phyloP scores from a whole-genome alignment of 495 filamentous ascomycete species.

The Eremomyces bilateralis region DNA sequence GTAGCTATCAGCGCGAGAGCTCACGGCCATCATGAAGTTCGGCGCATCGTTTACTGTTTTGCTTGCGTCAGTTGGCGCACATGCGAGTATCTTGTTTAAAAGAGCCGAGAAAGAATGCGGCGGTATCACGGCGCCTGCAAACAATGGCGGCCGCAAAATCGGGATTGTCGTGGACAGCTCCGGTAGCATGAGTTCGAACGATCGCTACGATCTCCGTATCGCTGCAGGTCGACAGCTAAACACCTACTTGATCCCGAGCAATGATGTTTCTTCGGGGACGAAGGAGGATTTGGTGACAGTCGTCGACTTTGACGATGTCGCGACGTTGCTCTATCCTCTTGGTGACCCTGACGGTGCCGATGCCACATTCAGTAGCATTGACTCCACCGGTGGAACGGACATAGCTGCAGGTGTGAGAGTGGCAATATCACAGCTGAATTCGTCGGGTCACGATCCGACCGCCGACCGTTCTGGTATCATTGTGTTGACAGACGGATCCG shows the following conservation, averaged over 20 bases:
- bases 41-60: no score
- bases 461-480: constrained; percentile 14
- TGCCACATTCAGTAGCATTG: constrained; percentile 2
- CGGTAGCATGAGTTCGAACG: constrained; percentile 10
- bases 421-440: constrained; percentile 11
- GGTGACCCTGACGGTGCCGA: constrained; percentile 13
- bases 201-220: constrained; percentile 14
- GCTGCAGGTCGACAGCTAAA: constrained; percentile 12
- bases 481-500: constrained; percentile 18
- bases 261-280: constrained; percentile 4
- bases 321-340: constrained; percentile 11
- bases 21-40: no score
- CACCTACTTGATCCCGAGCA: constrained; percentile 12
- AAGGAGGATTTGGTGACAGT: constrained; percentile 15
- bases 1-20: no score
- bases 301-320: constrained; percentile 11
- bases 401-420: constrained; percentile 13
- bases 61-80: no score
- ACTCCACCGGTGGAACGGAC: constrained; percentile 6
- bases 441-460: constrained; percentile 4
- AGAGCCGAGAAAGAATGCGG: no score
- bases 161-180: constrained; percentile 15
- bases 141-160: constrained; percentile 8
- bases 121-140: not conserved
- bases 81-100: no score